Conservation (phyloP, 345 rosid species). For the Aethionema arabicum region DNA sequence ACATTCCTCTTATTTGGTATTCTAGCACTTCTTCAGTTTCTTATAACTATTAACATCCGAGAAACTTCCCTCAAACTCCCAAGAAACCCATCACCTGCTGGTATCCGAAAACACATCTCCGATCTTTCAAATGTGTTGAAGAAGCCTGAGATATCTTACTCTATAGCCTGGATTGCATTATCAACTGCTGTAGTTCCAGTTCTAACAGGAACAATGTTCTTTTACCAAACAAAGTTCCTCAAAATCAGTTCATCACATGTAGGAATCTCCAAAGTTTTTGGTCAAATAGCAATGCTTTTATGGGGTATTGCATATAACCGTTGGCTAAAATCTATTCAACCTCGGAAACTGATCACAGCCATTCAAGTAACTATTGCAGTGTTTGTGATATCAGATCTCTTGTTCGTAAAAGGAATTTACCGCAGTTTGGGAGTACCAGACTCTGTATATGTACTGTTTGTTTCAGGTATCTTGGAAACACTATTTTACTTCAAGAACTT, state of each 20-base stretch:
- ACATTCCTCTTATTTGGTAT: constrained; percentile 63
- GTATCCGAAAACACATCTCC: constrained; percentile 61
- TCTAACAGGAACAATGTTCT: constrained; percentile 92
- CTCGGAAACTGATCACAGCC: constrained; percentile 62
- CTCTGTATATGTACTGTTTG: constrained; percentile 53
- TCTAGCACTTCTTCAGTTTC: constrained; percentile 52
- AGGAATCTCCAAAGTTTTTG: constrained; percentile 85
- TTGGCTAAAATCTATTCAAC: constrained; percentile 52
- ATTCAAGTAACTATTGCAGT: constrained; percentile 64
- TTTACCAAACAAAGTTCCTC: constrained; percentile 72
- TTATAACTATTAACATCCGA: constrained; percentile 49
- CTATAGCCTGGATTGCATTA: constrained; percentile 73
- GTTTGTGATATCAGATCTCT: constrained; percentile 64
- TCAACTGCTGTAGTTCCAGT: constrained; percentile 73
- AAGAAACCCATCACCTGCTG: constrained; percentile 42
- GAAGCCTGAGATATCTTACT: constrained; percentile 62
- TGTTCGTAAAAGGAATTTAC: constrained; percentile 70
- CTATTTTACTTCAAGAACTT: constrained; percentile 70
- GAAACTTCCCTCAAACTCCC: constrained; percentile 75
- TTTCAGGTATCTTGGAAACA: constrained; percentile 73
- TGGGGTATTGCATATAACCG: constrained; percentile 71
- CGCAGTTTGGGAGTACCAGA: constrained; percentile 60
- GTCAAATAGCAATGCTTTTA: constrained; percentile 73
- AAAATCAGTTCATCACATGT: constrained; percentile 55
- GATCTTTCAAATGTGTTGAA: constrained; percentile 52